phyloP scores from a whole-genome alignment of 306 rosid genomes.

The Canavalia gladiata region DNA sequence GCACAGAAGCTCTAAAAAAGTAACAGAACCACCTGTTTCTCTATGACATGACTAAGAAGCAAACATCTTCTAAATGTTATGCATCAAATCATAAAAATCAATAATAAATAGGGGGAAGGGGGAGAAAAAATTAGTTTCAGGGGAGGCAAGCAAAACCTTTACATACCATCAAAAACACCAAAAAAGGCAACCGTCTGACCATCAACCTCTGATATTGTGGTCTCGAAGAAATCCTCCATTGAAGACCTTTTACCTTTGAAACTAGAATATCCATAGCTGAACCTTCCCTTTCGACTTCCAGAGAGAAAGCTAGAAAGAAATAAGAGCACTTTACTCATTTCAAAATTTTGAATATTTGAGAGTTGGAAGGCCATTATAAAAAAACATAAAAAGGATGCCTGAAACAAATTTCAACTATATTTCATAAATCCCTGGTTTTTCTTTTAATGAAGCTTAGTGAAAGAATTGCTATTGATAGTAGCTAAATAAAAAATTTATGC shows the following conservation, averaged over 20 bases:
- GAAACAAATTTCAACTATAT: slow-evolving; percentile 7
- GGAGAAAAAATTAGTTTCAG: slow-evolving; percentile 1
- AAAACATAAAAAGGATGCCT: slow-evolving; percentile 10
- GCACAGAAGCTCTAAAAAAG: slow-evolving; percentile 18
- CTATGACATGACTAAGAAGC: slow-evolving; percentile 1
- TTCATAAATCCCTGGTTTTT: slow-evolving; percentile 11
- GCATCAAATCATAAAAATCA: not conserved
- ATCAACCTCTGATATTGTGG: slow-evolving; percentile 77
- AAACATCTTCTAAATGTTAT: slow-evolving; percentile 15
- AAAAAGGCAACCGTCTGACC: slow-evolving; percentile 91
- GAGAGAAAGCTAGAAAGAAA: slow-evolving; percentile 63
- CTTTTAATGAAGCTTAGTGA: not conserved
- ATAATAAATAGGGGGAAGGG: not conserved
- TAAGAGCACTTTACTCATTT: slow-evolving; percentile 30
- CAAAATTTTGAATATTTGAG: slow-evolving; percentile 25
- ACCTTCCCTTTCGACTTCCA: slow-evolving; percentile 70
- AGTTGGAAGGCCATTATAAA: slow-evolving; percentile 30
- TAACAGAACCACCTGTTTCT: slow-evolving; percentile 20
- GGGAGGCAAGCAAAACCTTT: slow-evolving; percentile 34
- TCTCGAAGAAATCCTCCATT: slow-evolving; percentile 94
- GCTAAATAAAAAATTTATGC: slow-evolving; percentile 13
- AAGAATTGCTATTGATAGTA: slow-evolving; percentile 27
- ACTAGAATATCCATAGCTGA: slow-evolving; percentile 93
- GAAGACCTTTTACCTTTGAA: slow-evolving; percentile 92
- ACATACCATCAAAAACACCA: slow-evolving; percentile 93